phyloP scores from a whole-genome alignment of 31 red algal species.

The Bonnemaisonia californica region DNA sequence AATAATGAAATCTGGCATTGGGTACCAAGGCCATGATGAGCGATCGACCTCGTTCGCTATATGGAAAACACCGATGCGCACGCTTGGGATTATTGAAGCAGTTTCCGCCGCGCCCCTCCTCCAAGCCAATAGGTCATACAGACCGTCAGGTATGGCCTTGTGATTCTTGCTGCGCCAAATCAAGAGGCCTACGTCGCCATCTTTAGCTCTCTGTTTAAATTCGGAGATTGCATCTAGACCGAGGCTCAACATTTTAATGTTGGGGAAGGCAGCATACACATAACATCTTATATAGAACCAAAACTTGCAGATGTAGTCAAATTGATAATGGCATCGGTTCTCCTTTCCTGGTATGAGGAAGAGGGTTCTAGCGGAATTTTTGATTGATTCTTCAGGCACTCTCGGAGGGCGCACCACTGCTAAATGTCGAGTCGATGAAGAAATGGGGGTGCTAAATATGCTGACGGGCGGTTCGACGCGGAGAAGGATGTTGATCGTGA shows the following conservation, averaged over 20 bases:
- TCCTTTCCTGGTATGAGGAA: constrained; percentile 38
- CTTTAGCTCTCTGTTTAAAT: constrained; percentile 20
- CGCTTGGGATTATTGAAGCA: background rate
- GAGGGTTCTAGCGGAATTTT: too few relatives aligned
- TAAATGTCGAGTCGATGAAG: too few relatives aligned
- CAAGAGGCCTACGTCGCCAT: constrained; percentile 51
- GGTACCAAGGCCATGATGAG: constrained; percentile 54
- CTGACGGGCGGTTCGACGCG: too few relatives aligned
- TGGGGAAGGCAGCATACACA: constrained; percentile 40
- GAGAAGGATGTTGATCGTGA: too few relatives aligned
- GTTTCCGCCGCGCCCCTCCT: background rate
- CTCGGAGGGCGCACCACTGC: too few relatives aligned
- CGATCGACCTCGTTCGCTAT: constrained; percentile 53
- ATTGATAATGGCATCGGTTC: constrained; percentile 31
- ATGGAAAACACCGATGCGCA: constrained; percentile 61
- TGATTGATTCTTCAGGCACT: too few relatives aligned
- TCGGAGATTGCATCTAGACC: background rate
- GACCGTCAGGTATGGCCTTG: constrained; percentile 8
- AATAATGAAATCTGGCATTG: constrained; percentile 37
- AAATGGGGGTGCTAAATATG: too few relatives aligned
- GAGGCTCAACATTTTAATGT: constrained; percentile 18
- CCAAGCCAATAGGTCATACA: constrained; percentile 29
- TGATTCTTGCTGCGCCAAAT: constrained; percentile 36
- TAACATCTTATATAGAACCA: constrained; percentile 56
- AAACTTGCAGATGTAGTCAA: constrained; percentile 60